A percentile compares a stretch with the other conserved stretches of the same genome.
These are phyloP conservation scores for Zea mays DNA, from an alignment of 176 grass and related monocot genomes.

Conservation along the genomic window Zm-B73-REFERENCE-NAM-5.0 NC_050101.1:113388001-113388500, in stretches of 20 bases:
- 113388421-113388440: background rate
- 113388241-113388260: constrained; percentile 14
- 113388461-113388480: constrained; percentile 17
- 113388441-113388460: constrained; percentile 15
- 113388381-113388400: background rate
- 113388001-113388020: constrained; percentile 85
- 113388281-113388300: constrained; percentile 9
- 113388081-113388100: background rate
- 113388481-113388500: background rate
- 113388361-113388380: constrained; percentile 32
- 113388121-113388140: background rate
- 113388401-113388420: background rate
- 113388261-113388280: background rate
- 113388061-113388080: constrained; percentile 33
- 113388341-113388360: constrained; percentile 44
- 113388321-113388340: background rate
- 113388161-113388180: constrained; percentile 15
- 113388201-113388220: background rate
- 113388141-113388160: constrained; percentile 4
- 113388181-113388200: background rate
- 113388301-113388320: constrained; percentile 4
- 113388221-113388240: constrained; percentile 28
- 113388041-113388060: constrained; percentile 84
- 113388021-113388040: constrained; percentile 92
- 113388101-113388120: background rate